Evolutionary conservation across 495 filamentous ascomycete species (phyloP), one percentile per base, ranked within the genome.

Genomic region (Xylaria venustula): DNA sequence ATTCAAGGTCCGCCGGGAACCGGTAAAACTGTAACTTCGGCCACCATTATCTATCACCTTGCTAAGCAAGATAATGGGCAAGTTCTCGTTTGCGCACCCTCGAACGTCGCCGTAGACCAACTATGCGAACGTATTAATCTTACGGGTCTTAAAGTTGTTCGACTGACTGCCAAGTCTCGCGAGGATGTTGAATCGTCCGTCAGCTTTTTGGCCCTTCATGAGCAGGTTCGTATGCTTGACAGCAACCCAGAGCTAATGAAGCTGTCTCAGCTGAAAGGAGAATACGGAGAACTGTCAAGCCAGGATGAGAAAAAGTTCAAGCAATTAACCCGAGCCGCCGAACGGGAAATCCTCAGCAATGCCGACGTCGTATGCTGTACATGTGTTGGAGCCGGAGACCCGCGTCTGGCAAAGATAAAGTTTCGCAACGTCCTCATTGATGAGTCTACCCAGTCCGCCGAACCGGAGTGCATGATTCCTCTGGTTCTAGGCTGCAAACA

Each of bases 311-410:
- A 99, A 83, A 94, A 96, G 58, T 89, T 93, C 80, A 98, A 97
- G 77, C 88, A 93, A 71, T 81, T 98, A 46, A 98, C 93, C 49
- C 89, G 94, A 40, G 87, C 87, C 58, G 94, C 94, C 20, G 94
- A 99, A 76, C 89, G 94, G 11, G 94, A 99, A 71, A 98, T 99
- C 54, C 78, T 99, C 62, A 91, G 78, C 74, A 97, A 96, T 54
- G 94, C 94, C 1, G 94, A 99, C 77, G 95, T 99, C 49, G 97
- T 99, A 60, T 99, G 94, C 80, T 98, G 95, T 76, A 99, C 94
- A 62, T 99, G 94, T 67, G 94, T 99, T 72, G 94, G 94, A 73
- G 94, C 94, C 37, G 94, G 94, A 62, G 94, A 99, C 74, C 94
- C 94, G 59, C 89, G 94, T 64, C 85, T 99, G 37, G 83, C 93